phyloP scores from a whole-genome alignment of 2,329 filamentous ascomycete genomes.

The Fusarium pseudograminearum region DNA sequence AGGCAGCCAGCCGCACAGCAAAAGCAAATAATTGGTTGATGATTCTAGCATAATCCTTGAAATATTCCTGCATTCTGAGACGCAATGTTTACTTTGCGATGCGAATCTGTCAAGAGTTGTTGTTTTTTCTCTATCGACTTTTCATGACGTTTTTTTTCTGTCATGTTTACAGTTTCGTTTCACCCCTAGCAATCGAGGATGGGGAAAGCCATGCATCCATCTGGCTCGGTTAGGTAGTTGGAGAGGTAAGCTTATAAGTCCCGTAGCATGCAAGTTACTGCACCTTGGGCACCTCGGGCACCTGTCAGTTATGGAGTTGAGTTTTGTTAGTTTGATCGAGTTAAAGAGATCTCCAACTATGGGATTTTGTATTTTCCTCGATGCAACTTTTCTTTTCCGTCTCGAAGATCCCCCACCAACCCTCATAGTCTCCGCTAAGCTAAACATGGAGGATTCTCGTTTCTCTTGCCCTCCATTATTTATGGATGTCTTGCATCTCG shows the following conservation, averaged over 20 bases:
- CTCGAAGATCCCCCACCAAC: slow-evolving; percentile 34
- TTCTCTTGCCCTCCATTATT: slow-evolving; percentile 20
- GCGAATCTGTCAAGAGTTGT: slow-evolving; percentile 9
- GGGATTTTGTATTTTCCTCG: slow-evolving; percentile 6
- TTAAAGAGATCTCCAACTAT: neutral
- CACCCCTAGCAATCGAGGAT: slow-evolving; percentile 36
- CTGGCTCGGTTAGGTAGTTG: neutral
- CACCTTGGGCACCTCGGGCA: neutral
- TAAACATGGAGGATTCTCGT: slow-evolving; percentile 14
- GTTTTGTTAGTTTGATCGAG: neutral
- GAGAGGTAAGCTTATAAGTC: neutral
- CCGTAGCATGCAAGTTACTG: slow-evolving; percentile 7
- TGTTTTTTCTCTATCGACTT: slow-evolving; percentile 29
- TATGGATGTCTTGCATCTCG: slow-evolving; percentile 47
- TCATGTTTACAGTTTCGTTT: slow-evolving; percentile 17
- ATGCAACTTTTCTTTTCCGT: slow-evolving; percentile 9
- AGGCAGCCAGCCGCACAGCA: slow-evolving; percentile 40
- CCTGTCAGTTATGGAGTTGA: neutral
- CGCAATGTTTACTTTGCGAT: slow-evolving; percentile 38
- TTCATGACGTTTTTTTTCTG: slow-evolving; percentile 35
- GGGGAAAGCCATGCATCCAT: neutral
- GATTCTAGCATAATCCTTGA: slow-evolving; percentile 47
- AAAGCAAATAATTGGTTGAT: slow-evolving; percentile 41
- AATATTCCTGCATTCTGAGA: slow-evolving; percentile 11
- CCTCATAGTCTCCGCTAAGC: slow-evolving; percentile 33